Evolutionary conservation across 768 basidiomycete species (phyloP).

Genomic region (Xerocomellus chrysenteron): DNA sequence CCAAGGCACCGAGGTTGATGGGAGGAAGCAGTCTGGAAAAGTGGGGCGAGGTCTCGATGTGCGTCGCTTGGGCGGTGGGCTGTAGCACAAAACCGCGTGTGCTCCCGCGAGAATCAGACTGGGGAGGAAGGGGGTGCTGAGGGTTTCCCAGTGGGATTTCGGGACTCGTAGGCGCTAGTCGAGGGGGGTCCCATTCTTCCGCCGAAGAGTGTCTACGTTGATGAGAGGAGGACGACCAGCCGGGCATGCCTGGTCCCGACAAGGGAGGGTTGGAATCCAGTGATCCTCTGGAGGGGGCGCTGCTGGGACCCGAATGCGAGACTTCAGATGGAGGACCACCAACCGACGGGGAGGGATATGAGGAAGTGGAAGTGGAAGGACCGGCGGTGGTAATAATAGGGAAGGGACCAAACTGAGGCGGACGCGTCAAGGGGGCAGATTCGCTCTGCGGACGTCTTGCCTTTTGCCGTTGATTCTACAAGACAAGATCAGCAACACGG

Average conservation of each 20-base stretch:
- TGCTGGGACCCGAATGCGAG: conserved; percentile 12
- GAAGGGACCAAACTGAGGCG: conserved; percentile 65
- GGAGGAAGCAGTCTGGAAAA: conserved; percentile 32
- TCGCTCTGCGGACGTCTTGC: conserved; percentile 73
- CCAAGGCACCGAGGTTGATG: conserved; percentile 18
- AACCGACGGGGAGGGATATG: conserved; percentile 10
- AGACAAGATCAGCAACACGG: conserved; percentile 8
- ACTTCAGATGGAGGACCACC: conserved; percentile 9
- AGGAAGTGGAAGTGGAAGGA: conserved; percentile 21
- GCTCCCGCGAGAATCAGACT: conserved; percentile 12
- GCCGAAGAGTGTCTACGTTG: conserved; percentile 17
- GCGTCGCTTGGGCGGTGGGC: conserved; percentile 5
- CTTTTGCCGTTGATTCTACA: conserved; percentile 85
- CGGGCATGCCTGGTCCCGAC: conserved; percentile 58
- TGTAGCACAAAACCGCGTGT: conserved; percentile 13
- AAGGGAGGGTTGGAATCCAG: conserved; percentile 40
- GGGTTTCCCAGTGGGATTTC: background rate
- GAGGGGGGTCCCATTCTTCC: conserved; percentile 19
- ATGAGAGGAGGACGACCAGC: conserved; percentile 22
- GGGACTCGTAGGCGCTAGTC: conserved; percentile 12
- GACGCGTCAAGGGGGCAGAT: conserved; percentile 49
- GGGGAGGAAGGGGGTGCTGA: conserved; percentile 2
- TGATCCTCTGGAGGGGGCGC: conserved; percentile 23
- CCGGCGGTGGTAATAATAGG: conserved; percentile 43
- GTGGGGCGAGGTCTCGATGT: conserved; percentile 20